Evolutionary conservation across 2,329 filamentous ascomycete genomes (phyloP), one percentile per base, ranked within the genome.

Genomic region (Aspergillus ochraceoroseus): DNA sequence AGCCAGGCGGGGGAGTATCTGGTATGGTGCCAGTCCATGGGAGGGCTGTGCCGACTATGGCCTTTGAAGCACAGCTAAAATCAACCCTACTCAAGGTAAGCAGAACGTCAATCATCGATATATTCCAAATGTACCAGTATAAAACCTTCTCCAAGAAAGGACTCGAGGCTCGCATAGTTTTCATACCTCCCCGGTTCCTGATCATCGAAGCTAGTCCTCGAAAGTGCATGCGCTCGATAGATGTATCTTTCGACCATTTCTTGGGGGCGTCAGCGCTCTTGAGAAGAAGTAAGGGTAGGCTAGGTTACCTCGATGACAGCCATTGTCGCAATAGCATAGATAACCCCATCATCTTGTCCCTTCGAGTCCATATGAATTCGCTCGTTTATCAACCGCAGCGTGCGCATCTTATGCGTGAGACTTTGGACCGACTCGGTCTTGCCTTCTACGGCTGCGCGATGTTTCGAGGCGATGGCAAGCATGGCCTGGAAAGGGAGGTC

Each of bases 241-340:
- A 53, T 4, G 52, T 44, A 45, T 59, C 57, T 43, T 58, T 59
- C 9, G 57, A 61, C 58, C 58, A 61, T 61, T 61, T 61, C 58
- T 61, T 22, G 22, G 38, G n/a, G 15, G 7, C 12, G 30, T 56
- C 19, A 55, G 52, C n/a, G n/a, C 28, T 22, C 29, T 18, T 4
- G 14, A 19, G 12, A 39, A 41, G 17, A 19, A 23, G 15, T 25
- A 14, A 19, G 9, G 30, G 15, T 7, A 33, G 17, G 12, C n/a
- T 14, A 37, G n/a, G 31, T 15, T 55, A 61, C 58, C 51, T 61
- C 58, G 19, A 61, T 60, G 12, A 61, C 58, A 34, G 58, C 56
- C 53, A 61, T 56, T 18, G 57, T 59, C 27, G 58, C 58, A 18
- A 57, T 52, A 4, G 57, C 56, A 34, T 61, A 61, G 22, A 61